Conservation (phyloP, 202 grass and related monocot species). For the Saccharum hybrid region DNA sequence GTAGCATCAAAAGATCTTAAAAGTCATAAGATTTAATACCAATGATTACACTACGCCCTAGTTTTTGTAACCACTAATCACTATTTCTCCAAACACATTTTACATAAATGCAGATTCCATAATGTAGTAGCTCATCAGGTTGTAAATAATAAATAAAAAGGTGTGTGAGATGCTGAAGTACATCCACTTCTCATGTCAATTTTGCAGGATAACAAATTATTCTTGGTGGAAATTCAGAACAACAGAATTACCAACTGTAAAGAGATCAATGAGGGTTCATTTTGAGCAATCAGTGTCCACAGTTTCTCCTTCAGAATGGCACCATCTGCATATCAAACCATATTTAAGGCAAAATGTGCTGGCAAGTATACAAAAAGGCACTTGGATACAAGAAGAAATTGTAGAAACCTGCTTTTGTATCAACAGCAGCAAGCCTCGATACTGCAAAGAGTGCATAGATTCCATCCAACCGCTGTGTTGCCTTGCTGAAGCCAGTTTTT, state of each 20-base stretch:
- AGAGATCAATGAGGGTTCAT: constrained; percentile 77
- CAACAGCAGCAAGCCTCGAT: constrained; percentile 78
- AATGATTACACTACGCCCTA: background rate
- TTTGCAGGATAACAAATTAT: constrained; percentile 26
- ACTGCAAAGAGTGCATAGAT: constrained; percentile 89
- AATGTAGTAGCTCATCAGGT: background rate
- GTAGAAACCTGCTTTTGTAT: constrained; percentile 85
- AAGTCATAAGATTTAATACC: background rate
- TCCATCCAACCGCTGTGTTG: constrained; percentile 95
- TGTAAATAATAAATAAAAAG: constrained; percentile 19
- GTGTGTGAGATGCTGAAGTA: background rate
- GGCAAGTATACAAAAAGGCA: constrained; percentile 11
- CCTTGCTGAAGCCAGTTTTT: constrained; percentile 90
- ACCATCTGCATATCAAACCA: constrained; percentile 63
- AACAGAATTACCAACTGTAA: constrained; percentile 68
- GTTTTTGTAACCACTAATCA: constrained; percentile 9
- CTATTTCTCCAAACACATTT: constrained; percentile 15
- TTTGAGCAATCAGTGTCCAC: constrained; percentile 88
- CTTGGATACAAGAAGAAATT: constrained; percentile 29
- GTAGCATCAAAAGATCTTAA: constrained; percentile 33
- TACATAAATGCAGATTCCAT: constrained; percentile 29
- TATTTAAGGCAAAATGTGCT: constrained; percentile 30
- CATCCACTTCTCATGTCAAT: constrained; percentile 14
- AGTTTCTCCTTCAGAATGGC: constrained; percentile 87
- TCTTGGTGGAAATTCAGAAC: constrained; percentile 18